Base-by-base conservation (phyloP, 345 rosid genomes). In the Populus pruinosa region DNA sequence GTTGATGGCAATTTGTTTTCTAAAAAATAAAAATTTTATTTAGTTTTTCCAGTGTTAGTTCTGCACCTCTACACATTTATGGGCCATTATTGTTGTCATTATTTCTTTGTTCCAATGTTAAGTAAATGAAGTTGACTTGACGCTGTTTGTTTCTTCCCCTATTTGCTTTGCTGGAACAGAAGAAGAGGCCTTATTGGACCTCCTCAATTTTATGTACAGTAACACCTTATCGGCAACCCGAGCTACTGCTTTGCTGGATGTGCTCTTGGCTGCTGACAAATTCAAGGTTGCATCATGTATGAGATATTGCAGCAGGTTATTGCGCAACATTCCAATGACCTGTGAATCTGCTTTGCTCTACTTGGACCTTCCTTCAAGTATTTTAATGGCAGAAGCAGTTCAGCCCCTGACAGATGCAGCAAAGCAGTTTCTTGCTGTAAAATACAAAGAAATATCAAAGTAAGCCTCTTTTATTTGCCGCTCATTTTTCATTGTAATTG, bases 221-320 rank as follows among this genome's bases (percentile, higher is more conserved):
- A 86, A 80, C 71, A 79, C 83, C 16, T 29, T 93, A 75, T 87
- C 92, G 20, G 79, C 86, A 44, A 87, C 83, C 47, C 74, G 82
- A 11, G 83, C 89, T n/a, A 74, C 90, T 66, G 88, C 86, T 41
- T 80, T 94, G 77, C 80, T 94, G 73, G 93, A 91, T 82, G 89
- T 93, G 75, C 81, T 94, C 65, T 85, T 87, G 87, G 93, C 89
- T 67, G 97, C 98, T 9, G 91, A 91, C 82, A 94, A 94, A 83
- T 93, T 89, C 75, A 88, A 91, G 88, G 98, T 93, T 75, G 88
- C 90, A 25, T 93, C 95, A 16, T 94, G 97, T 82, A 89, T 94
- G 93, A 87, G 94, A 83, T 83, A 89, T 72, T 93, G 97, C 80
- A 90, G 91, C 80, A 84, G 77, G 83, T 77, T 88, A 76, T 77